Percentiles rank a stretch among this genome's conserved stretches.
Conservation (phyloP, 371 early-diverging fungal species). For the Rhizomucor pusillus region DNA sequence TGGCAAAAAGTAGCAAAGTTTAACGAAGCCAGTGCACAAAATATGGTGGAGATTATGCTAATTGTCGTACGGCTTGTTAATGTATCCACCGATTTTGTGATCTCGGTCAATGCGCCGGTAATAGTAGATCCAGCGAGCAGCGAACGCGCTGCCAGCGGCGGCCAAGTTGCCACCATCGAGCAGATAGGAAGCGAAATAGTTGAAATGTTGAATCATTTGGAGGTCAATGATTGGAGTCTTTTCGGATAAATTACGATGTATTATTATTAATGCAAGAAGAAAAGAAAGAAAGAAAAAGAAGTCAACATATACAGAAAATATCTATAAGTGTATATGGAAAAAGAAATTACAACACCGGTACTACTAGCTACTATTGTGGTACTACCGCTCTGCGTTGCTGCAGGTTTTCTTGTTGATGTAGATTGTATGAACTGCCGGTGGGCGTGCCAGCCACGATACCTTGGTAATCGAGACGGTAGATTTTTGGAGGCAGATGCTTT, state of each 20-base stretch:
- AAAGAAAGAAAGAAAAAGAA: slow-evolving; percentile 7
- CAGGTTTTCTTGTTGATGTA: background rate
- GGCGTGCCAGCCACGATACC: slow-evolving; percentile 35
- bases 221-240: slow-evolving; percentile 59
- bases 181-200: slow-evolving; percentile 48
- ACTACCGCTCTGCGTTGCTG: background rate
- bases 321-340: background rate
- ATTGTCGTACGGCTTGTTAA: slow-evolving; percentile 64
- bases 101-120: slow-evolving; percentile 71
- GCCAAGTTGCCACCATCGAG: slow-evolving; percentile 12
- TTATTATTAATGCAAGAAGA: background rate
- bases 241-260: slow-evolving; percentile 34
- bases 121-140: slow-evolving; percentile 35
- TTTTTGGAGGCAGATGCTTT: slow-evolving; percentile 47
- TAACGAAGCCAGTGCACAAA: slow-evolving; percentile 56
- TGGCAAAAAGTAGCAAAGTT: slow-evolving; percentile 71
- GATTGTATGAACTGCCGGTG: slow-evolving; percentile 5
- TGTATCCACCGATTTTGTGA: slow-evolving; percentile 69
- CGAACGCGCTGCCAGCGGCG: slow-evolving; percentile 27
- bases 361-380: background rate
- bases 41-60: slow-evolving; percentile 65
- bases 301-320: background rate
- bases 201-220: slow-evolving; percentile 34
- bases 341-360: background rate
- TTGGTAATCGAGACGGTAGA: slow-evolving; percentile 48